A percentile compares a stretch with the other conserved stretches of the same genome.
These are phyloP conservation scores for Aspergillus bertholletiae DNA, from an alignment of 495 filamentous ascomycete species.

Conservation along the genomic window DNA sequence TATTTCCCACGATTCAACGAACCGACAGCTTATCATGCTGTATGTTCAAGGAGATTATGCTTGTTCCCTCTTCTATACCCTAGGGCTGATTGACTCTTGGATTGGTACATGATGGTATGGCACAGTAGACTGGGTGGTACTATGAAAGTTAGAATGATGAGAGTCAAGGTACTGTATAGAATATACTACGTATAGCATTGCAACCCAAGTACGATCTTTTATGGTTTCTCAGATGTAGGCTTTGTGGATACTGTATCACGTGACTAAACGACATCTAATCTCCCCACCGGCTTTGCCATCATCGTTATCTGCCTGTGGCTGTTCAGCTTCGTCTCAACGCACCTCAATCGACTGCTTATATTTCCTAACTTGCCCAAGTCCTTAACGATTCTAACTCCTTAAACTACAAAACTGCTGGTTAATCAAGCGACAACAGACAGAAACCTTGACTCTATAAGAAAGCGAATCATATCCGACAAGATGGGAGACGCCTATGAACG, in stretches of 20 bases:
- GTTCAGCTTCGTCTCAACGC: not conserved
- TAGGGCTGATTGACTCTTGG: not conserved
- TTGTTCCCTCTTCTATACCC: not conserved
- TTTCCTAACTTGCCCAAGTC: not conserved
- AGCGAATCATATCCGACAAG: slow-evolving; percentile 16
- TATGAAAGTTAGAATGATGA: not conserved
- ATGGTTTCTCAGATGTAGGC: too few relatives aligned
- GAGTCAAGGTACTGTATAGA: not conserved
- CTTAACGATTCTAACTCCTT: too few relatives aligned
- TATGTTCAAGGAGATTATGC: not conserved
- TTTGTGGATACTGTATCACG: slow-evolving; percentile 7
- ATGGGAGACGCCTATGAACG: slow-evolving; percentile 98
- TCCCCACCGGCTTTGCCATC: not conserved
- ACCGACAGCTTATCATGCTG: slow-evolving; percentile 1
- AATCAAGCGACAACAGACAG: too few relatives aligned
- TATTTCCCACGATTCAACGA: slow-evolving; percentile 1
- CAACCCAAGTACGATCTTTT: too few relatives aligned
- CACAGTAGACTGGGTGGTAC: not conserved
- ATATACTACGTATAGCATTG: not conserved
- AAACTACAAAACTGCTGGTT: too few relatives aligned
- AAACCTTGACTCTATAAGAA: not conserved
- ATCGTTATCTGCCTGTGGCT: not conserved
- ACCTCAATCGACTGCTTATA: not conserved
- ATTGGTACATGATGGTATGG: slow-evolving; percentile 1
- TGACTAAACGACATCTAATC: not conserved